Conservation (phyloP, 73 alveolate species). For the Tetrahymena thermophila region DNA sequence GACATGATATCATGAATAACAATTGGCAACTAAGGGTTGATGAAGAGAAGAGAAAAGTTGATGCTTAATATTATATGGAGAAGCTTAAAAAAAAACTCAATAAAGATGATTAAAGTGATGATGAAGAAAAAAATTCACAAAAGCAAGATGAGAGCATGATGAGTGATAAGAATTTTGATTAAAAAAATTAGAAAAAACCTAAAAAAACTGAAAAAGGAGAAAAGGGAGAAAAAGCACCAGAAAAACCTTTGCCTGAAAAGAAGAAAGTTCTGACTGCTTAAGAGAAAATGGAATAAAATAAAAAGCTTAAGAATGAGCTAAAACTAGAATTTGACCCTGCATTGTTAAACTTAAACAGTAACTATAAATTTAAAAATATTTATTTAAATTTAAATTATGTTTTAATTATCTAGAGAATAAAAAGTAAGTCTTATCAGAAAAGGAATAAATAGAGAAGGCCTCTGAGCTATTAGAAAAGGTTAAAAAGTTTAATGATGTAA, state of each 20-base stretch:
- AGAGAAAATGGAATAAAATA: not conserved
- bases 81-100: conserved; percentile 10
- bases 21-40: conserved; percentile 85
- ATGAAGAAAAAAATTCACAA: conserved; percentile 1
- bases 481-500: conserved; percentile 5
- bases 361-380: not conserved
- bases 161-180: conserved; percentile 5
- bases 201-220: not conserved
- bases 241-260: not conserved
- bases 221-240: not conserved
- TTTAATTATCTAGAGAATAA: not conserved
- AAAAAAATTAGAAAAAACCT: not conserved
- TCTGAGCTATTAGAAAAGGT: conserved; percentile 1
- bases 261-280: not conserved
- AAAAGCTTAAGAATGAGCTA: not conserved
- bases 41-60: conserved; percentile 29
- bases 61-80: conserved; percentile 19
- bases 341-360: not conserved
- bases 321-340: not conserved
- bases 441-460: conserved; percentile 17
- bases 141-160: conserved; percentile 1
- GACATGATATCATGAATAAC: conserved; percentile 57
- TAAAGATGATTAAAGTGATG: not conserved
- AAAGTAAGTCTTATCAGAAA: not conserved
- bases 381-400: not conserved